These are phyloP conservation scores for Leersia perrieri DNA, from an alignment of 176 grass and related monocot genomes.

Conservation along the genomic window DNA sequence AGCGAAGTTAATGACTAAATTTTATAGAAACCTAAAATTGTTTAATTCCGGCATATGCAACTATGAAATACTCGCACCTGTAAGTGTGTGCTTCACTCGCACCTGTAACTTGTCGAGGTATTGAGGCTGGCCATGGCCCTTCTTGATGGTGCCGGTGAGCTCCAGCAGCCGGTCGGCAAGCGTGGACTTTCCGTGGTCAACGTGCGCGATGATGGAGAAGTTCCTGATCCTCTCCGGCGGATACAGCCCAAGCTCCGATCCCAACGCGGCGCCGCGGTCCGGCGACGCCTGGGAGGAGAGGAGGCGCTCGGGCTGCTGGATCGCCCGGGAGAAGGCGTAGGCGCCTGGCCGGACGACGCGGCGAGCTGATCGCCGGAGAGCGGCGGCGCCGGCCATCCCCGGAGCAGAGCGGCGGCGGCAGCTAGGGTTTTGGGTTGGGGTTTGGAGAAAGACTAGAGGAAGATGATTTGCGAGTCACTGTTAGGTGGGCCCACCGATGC, in stretches of 20 bases:
- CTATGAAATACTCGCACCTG: background rate
- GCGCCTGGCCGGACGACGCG: background rate
- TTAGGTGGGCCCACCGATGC: background rate
- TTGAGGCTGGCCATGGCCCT: conserved; percentile 81
- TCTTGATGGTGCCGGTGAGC: conserved; percentile 86
- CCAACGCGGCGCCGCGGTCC: conserved; percentile 35
- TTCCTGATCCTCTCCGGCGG: conserved; percentile 81
- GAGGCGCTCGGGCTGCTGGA: conserved; percentile 23
- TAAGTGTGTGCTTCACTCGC: background rate
- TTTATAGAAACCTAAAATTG: background rate
- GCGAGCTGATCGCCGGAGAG: conserved; percentile 38
- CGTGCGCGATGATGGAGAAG: conserved; percentile 90
- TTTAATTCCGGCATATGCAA: background rate
- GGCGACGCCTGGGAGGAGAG: conserved; percentile 37
- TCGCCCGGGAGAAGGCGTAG: background rate
- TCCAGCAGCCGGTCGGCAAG: conserved; percentile 84
- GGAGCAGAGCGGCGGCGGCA: background rate
- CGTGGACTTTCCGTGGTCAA: conserved; percentile 91
- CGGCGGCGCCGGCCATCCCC: conserved; percentile 39
- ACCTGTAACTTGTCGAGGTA: conserved; percentile 95
- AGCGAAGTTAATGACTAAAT: background rate
- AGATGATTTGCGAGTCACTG: background rate
- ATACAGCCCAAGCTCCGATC: conserved; percentile 60
- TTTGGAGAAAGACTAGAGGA: conserved; percentile 10
- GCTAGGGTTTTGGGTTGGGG: conserved; percentile 49